These are phyloP conservation scores for Podospora pseudoanserina DNA, from an alignment of 495 filamentous ascomycete species.

Conservation along the genomic window DNA sequence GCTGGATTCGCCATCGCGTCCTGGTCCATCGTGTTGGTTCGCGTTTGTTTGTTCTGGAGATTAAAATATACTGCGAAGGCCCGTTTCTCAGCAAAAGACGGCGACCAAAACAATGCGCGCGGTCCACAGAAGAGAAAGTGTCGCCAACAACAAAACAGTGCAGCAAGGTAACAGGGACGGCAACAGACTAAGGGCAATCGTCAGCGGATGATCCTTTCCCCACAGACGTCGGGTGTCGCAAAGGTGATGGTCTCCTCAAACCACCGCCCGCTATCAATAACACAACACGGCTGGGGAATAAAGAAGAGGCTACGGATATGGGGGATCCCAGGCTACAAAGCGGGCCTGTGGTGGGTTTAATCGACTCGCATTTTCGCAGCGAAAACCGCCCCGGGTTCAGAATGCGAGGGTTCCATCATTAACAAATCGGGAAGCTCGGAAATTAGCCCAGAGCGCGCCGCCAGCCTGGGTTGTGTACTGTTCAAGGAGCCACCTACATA, in stretches of 20 bases:
- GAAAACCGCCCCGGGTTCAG: background rate
- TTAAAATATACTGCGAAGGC: background rate
- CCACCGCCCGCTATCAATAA: background rate
- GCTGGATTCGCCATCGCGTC: slow-evolving; percentile 10
- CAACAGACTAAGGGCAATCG: background rate
- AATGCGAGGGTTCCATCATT: background rate
- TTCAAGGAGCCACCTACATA: background rate
- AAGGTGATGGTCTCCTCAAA: background rate
- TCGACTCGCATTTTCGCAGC: background rate
- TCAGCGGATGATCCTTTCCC: background rate
- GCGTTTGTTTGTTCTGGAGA: background rate
- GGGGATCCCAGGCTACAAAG: background rate
- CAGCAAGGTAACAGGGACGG: background rate
- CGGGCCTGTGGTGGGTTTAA: background rate
- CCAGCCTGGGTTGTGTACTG: background rate
- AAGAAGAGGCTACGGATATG: background rate
- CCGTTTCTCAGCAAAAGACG: background rate
- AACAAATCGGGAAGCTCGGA: slow-evolving; percentile 7
- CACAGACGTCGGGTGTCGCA: background rate
- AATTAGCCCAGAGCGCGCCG: background rate
- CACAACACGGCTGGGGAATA: background rate
- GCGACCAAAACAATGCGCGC: background rate
- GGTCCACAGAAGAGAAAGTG: background rate
- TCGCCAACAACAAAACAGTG: background rate
- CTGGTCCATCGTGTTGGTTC: slow-evolving; percentile 11